Evolutionary conservation across 2,329 filamentous ascomycete genomes (phyloP).

Genomic region (Whalleya microplaca): DNA sequence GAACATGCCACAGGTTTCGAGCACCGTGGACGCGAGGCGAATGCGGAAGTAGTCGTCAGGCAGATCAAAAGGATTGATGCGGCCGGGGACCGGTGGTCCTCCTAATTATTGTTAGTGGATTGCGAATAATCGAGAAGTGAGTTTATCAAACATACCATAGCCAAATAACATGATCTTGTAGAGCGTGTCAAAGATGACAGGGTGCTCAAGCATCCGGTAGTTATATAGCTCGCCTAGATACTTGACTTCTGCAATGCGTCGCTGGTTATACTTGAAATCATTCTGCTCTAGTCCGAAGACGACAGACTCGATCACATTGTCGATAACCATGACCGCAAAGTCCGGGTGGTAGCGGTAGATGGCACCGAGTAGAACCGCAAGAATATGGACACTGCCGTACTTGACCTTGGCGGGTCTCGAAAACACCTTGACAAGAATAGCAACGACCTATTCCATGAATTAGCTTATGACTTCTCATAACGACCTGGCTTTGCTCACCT

Average conservation of each 20-base stretch:
- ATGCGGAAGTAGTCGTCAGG: constrained; percentile 97
- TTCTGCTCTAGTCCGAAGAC: constrained; percentile 89
- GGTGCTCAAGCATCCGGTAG: constrained; percentile 94
- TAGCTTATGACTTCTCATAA: too few species aligned
- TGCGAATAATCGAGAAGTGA: not conserved
- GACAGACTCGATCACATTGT: constrained; percentile 88
- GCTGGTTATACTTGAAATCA: constrained; percentile 96
- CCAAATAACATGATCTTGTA: constrained; percentile 95
- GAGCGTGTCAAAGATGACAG: constrained; percentile 91
- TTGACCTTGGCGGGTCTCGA: constrained; percentile 97
- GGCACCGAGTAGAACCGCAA: constrained; percentile 86
- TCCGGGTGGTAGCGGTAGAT: constrained; percentile 90
- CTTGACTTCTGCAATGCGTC: constrained; percentile 92
- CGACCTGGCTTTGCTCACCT: constrained; percentile 55
- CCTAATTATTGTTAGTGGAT: constrained; percentile 46
- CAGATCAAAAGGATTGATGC: constrained; percentile 77
- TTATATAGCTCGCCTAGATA: constrained; percentile 97
- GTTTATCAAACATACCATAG: constrained; percentile 60
- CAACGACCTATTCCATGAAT: constrained; percentile 59
- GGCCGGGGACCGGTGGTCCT: constrained; percentile 79
- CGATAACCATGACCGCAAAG: constrained; percentile 89
- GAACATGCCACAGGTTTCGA: constrained; percentile 95
- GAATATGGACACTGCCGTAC: constrained; percentile 92
- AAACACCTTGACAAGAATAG: constrained; percentile 85
- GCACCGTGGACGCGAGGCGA: constrained; percentile 81